Conservation (phyloP, 768 basidiomycete genomes). For the Leccinum longicurvipes region DNA sequence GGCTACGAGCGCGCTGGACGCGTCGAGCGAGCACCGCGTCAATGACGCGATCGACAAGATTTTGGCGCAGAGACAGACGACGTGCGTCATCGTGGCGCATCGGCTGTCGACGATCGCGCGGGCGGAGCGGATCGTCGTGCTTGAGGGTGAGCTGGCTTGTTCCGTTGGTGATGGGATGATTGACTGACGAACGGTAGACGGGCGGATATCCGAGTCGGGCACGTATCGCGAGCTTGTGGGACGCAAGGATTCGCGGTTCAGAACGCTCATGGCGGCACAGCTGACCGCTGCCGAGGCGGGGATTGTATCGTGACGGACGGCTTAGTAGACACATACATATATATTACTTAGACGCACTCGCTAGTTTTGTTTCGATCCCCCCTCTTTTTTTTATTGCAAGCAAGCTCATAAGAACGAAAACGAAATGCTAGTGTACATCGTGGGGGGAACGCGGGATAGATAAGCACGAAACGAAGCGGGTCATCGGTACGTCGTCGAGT, state of each 20-base stretch:
- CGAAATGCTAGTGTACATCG: too few relatives aligned
- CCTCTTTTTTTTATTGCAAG: not conserved
- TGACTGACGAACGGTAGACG: slow-evolving; percentile 41
- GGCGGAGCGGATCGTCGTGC: slow-evolving; percentile 85
- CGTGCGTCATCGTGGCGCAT: slow-evolving; percentile 88
- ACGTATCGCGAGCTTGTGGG: slow-evolving; percentile 77
- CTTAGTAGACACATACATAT: not conserved
- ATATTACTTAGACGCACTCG: slow-evolving; percentile 1
- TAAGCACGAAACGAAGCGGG: not conserved
- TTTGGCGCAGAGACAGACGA: slow-evolving; percentile 72
- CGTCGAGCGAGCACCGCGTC: slow-evolving; percentile 81
- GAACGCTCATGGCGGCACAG: slow-evolving; percentile 87
- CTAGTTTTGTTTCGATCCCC: too few relatives aligned
- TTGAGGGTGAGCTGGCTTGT: slow-evolving; percentile 60
- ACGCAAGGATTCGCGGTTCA: slow-evolving; percentile 72
- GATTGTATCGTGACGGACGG: slow-evolving; percentile 6
- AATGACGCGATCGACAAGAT: slow-evolving; percentile 89
- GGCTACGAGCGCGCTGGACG: slow-evolving; percentile 86
- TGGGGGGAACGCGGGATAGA: too few relatives aligned
- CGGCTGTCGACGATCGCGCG: slow-evolving; percentile 86
- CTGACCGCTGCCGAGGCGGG: slow-evolving; percentile 47
- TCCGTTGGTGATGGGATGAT: not conserved
- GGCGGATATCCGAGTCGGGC: slow-evolving; percentile 78
- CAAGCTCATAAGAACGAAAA: not conserved
- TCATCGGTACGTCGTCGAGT: slow-evolving; percentile 64